phyloP scores from a whole-genome alignment of 805 yeast genomes.

The Candida montana region DNA sequence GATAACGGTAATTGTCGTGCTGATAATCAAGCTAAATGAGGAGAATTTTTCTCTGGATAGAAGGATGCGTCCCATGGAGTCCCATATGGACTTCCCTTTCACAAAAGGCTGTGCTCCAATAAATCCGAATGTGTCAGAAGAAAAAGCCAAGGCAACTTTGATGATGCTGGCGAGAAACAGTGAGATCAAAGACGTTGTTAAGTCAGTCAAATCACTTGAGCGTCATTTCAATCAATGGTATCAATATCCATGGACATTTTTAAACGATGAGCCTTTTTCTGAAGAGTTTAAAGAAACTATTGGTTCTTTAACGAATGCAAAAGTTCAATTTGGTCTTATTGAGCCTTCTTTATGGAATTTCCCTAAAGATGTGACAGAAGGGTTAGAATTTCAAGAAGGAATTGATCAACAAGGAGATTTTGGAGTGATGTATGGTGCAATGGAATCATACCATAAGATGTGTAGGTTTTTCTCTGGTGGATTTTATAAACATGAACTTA shows the following conservation, averaged over 20 bases:
- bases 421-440: conserved; percentile 75
- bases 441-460: conserved; percentile 87
- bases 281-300: conserved; percentile 57
- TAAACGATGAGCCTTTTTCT: conserved; percentile 74
- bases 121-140: conserved; percentile 26
- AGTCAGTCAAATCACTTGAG: conserved; percentile 71
- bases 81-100: conserved; percentile 41
- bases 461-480: conserved; percentile 87
- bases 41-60: neutral
- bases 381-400: conserved; percentile 40
- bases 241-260: conserved; percentile 86
- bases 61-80: conserved; percentile 5
- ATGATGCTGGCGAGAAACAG: conserved; percentile 79
- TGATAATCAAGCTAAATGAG: neutral
- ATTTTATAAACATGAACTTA: conserved; percentile 75
- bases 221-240: conserved; percentile 91
- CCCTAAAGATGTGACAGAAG: conserved; percentile 30
- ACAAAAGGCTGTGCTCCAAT: conserved; percentile 50
- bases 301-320: conserved; percentile 46
- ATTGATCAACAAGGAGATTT: conserved; percentile 77
- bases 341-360: conserved; percentile 65
- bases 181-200: conserved; percentile 72
- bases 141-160: conserved; percentile 74
- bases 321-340: conserved; percentile 68
- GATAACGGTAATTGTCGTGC: conserved; percentile 1